Evolutionary conservation across 2,329 filamentous ascomycete species (phyloP).

Genomic region (Curvularia sp.): DNA sequence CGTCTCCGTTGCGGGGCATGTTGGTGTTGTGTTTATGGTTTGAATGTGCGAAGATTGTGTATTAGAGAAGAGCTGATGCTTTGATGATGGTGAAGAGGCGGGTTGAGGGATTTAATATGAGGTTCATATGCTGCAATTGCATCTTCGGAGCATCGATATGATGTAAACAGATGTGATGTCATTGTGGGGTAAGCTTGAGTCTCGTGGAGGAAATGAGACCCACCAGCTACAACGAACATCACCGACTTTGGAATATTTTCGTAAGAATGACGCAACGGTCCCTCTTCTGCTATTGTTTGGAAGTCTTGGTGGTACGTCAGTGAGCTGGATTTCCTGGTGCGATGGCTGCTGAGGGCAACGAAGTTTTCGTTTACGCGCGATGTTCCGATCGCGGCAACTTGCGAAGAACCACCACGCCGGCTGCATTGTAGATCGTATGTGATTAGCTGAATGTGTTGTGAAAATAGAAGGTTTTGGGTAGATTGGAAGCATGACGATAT

Average conservation of each 20-base stretch:
- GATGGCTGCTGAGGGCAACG: not conserved
- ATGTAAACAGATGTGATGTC: constrained; percentile 15
- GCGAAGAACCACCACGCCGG: not conserved
- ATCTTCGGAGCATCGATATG: constrained; percentile 7
- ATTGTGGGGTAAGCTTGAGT: constrained; percentile 13
- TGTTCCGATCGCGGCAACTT: not conserved
- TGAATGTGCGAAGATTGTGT: not conserved
- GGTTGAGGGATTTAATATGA: constrained; percentile 1
- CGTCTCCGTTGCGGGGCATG: constrained; percentile 53
- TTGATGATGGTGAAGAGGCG: not conserved
- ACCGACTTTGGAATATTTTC: not conserved
- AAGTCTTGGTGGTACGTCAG: not conserved
- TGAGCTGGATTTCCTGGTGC: not conserved
- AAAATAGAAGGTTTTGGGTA: not conserved
- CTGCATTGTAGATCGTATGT: not conserved
- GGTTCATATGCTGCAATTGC: not conserved
- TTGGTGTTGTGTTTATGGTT: constrained; percentile 13
- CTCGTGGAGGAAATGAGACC: not conserved
- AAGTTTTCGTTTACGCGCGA: not conserved
- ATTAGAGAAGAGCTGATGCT: not conserved
- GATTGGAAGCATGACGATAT: not conserved
- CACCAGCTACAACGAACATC: not conserved
- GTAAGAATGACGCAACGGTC: constrained; percentile 2
- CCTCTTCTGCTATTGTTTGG: not conserved
- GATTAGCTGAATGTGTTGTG: not conserved